phyloP scores from a whole-genome alignment of 2,329 filamentous ascomycete genomes.

The Raffaelea albimanens region DNA sequence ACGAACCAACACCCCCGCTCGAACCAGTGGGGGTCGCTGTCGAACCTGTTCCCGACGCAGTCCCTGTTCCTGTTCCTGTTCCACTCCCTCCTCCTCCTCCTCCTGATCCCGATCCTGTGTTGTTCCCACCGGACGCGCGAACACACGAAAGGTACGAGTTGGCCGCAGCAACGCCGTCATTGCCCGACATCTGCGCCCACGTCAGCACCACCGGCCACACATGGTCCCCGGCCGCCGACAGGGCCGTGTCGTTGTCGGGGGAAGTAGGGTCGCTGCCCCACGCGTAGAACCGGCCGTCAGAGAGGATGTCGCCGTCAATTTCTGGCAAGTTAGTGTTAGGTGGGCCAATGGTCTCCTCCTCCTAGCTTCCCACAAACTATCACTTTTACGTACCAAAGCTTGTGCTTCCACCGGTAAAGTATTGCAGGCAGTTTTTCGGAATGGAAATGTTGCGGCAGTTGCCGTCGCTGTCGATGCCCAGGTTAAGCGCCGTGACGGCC shows the following conservation, averaged over 20 bases:
- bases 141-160: neutral
- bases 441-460: constrained; percentile 1
- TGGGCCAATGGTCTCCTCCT: no score
- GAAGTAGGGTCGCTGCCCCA: neutral
- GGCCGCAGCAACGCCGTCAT: neutral
- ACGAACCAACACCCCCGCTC: no score
- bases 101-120: neutral
- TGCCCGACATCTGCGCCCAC: neutral
- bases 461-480: constrained; percentile 1
- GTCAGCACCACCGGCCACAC: neutral
- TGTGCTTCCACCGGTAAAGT: constrained; percentile 1
- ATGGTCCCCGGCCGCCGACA: neutral
- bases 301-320: neutral
- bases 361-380: no score
- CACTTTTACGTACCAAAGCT: constrained; percentile 1
- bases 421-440: neutral
- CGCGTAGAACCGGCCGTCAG: neutral
- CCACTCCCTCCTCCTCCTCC: no score
- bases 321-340: neutral
- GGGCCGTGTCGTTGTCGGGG: neutral
- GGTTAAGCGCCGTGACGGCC: neutral
- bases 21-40: no score
- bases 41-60: no score
- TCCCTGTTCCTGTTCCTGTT: no score
- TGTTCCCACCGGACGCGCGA: neutral